Conservation (phyloP, 176 grass and related monocot genomes). For the Triticum urartu region DNA sequence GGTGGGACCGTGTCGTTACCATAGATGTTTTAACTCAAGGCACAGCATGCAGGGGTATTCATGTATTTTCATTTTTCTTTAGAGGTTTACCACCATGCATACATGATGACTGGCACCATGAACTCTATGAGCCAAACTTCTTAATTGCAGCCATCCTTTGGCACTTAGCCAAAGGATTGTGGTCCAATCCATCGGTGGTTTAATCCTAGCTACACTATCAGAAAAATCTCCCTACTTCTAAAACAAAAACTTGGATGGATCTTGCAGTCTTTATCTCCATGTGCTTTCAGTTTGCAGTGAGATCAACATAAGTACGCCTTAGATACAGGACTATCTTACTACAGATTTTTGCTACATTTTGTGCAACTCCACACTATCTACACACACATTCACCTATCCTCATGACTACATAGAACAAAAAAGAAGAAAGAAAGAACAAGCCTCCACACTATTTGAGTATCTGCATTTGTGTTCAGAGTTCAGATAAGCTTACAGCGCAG, state of each 20-base stretch:
- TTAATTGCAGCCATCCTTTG: not conserved
- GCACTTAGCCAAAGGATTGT: not conserved
- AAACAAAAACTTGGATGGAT: not conserved
- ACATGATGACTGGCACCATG: not conserved
- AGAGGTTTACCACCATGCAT: slow-evolving; percentile 23
- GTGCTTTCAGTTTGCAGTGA: too few relatives aligned
- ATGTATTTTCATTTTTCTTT: slow-evolving; percentile 9
- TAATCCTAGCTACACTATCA: slow-evolving; percentile 25
- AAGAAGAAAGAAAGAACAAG: not conserved
- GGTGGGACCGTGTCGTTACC: too few relatives aligned
- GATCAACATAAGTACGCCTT: too few relatives aligned
- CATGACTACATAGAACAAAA: not conserved
- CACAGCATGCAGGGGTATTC: not conserved
- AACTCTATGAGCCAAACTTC: not conserved
- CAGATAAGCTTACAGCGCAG: slow-evolving; percentile 15
- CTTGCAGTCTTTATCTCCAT: not conserved
- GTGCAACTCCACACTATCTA: not conserved
- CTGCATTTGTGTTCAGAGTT: not conserved
- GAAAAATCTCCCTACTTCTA: slow-evolving; percentile 21
- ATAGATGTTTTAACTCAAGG: too few relatives aligned
- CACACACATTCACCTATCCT: not conserved
- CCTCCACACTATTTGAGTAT: slow-evolving; percentile 6
- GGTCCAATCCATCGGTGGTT: not conserved
- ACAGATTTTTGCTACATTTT: not conserved
- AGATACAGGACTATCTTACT: not conserved